Percentiles rank a stretch among this genome's conserved stretches.
phyloP scores from a whole-genome alignment of 148 eudicot genomes.

The Silene latifolia region DNA sequence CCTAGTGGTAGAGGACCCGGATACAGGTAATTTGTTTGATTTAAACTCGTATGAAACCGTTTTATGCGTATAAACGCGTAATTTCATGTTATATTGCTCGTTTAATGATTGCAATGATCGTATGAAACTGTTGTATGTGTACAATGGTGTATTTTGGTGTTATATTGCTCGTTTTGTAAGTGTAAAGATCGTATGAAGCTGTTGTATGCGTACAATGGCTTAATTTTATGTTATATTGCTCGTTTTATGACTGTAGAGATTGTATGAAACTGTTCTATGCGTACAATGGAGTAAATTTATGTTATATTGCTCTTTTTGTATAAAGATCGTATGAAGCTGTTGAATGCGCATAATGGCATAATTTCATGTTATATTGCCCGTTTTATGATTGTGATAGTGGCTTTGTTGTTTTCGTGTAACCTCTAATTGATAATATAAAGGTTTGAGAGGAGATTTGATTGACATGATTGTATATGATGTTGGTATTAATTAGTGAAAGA shows the following conservation, averaged over 20 bases:
- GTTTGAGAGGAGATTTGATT: too few species aligned
- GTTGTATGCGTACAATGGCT: neutral
- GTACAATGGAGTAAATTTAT: neutral
- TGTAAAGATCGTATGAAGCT: too few species aligned
- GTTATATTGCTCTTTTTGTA: neutral
- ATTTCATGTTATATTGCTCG: neutral
- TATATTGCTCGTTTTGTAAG: neutral
- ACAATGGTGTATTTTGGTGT: neutral
- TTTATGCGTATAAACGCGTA: neutral
- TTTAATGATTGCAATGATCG: too few species aligned
- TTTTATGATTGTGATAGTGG: neutral
- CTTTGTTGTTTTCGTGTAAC: neutral
- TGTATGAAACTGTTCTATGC: too few species aligned
- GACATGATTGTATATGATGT: too few species aligned
- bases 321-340: too few species aligned
- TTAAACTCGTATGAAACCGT: neutral
- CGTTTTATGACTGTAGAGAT: too few species aligned
- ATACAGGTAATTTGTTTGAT: conserved; percentile 31
- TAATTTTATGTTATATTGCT: neutral
- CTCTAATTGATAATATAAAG: too few species aligned
- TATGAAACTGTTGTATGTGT: too few species aligned
- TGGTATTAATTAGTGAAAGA: conserved; percentile 47
- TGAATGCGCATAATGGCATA: neutral
- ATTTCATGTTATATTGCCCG: neutral
- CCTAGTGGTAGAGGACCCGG: conserved; percentile 94